Evolutionary conservation across 768 basidiomycete species (phyloP), one percentile per base, ranked within the genome.

Genomic region (Tulasnella sp.): DNA sequence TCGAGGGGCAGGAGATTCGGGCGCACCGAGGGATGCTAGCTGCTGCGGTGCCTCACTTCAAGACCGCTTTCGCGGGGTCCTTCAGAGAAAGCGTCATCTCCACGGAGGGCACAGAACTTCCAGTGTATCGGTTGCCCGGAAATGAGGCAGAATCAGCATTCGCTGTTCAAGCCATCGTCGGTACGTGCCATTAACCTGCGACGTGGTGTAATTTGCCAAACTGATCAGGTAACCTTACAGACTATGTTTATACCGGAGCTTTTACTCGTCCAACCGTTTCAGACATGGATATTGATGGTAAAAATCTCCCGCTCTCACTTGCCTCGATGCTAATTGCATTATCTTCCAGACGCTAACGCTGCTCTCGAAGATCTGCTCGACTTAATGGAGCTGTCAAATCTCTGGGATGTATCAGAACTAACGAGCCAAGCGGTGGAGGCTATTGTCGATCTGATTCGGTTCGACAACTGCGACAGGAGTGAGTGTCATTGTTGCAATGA

Each of bases 11-110:
- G 38, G 24, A 46, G 7, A 77, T 71, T 39, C 48, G 5, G 36
- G 76, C 76, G 24, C 76, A 77, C 34, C n/a, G 76, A 71, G 56
- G 56, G n/a, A 58, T 62, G 27, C 58, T 77, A 8, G 76, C 76
- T 0, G 76, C 76, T 6, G n/a, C 34, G 21, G 34, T 75, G 2
- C 21, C 21, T 34, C 75, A 75, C 34, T 75, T 75, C 44, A 34
- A 16, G 19, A 24, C 5, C 44, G 75, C 44, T 38, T 56, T 75
- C 7, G 31, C 62, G 36, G 62, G 62, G 7, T 5, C 27, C 3
- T 31, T 52, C 42, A 27, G 18, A 14, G 62, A 68, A 19, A 36
- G 62, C 34, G 12, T 31, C 62, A 27, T 19, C 10, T 14, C 16
- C 14, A 12, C 62, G 0, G 62, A 31, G 7, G 62, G 27, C 31